Conservation (phyloP, 1,284 basidiomycete species). For the Papiliotrema laurentii region DNA sequence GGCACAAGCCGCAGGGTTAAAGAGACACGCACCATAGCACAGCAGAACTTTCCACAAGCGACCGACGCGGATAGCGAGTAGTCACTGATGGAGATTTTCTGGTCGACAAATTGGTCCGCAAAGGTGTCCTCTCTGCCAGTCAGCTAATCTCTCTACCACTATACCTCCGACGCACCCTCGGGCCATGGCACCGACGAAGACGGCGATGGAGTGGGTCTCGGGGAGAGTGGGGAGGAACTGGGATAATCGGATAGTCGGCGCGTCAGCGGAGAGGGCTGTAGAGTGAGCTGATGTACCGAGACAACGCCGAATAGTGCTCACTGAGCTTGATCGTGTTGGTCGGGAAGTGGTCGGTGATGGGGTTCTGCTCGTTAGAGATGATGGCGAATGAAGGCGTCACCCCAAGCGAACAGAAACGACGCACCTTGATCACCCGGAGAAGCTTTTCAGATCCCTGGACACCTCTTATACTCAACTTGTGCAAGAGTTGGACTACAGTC, state of each 20-base stretch:
- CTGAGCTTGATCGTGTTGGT: slow-evolving; percentile 94
- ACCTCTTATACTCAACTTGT: slow-evolving; percentile 90
- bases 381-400: background rate
- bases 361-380: slow-evolving; percentile 61
- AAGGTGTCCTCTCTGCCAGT: slow-evolving; percentile 74
- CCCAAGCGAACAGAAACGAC: no score
- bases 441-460: slow-evolving; percentile 96
- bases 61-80: slow-evolving; percentile 92
- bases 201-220: slow-evolving; percentile 80
- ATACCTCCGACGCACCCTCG: slow-evolving; percentile 55
- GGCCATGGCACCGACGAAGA: slow-evolving; percentile 98
- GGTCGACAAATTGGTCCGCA: slow-evolving; percentile 88
- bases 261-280: slow-evolving; percentile 84
- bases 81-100: slow-evolving; percentile 95
- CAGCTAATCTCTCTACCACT: background rate
- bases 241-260: slow-evolving; percentile 75
- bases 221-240: slow-evolving; percentile 78
- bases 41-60: slow-evolving; percentile 83
- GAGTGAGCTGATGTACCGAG: background rate
- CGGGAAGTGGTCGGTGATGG: slow-evolving; percentile 91
- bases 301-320: slow-evolving; percentile 45
- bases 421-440: slow-evolving; percentile 87
- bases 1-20: no score
- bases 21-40: slow-evolving; percentile 54
- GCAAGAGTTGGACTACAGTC: slow-evolving; percentile 82